Conservation (phyloP, 1,284 basidiomycete species). For the Erythrobasidium hasegawianum region DNA sequence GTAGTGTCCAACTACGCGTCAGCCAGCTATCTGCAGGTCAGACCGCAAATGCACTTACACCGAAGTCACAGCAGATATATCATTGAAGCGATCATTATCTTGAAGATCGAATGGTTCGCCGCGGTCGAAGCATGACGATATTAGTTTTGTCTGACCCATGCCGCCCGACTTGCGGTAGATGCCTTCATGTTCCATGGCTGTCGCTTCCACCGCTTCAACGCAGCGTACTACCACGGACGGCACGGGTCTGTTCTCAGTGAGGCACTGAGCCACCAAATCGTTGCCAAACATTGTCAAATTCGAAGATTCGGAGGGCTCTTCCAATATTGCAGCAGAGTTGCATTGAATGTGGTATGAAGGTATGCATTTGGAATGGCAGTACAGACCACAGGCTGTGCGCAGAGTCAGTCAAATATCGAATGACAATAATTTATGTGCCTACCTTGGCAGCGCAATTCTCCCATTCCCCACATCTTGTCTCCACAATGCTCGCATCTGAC, state of each 20-base stretch:
- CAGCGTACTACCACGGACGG: constrained; percentile 93
- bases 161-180: constrained; percentile 64
- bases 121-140: constrained; percentile 91
- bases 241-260: constrained; percentile 54
- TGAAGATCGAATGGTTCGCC: constrained; percentile 90
- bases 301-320: constrained; percentile 36
- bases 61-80: constrained; percentile 92
- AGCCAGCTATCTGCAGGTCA: too few relatives aligned
- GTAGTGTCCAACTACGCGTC: too few relatives aligned
- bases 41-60: constrained; percentile 57
- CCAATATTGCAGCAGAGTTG: constrained; percentile 34
- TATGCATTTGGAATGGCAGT: constrained; percentile 53
- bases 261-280: constrained; percentile 42
- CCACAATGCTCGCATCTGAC: constrained; percentile 90
- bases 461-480: constrained; percentile 98
- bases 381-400: constrained; percentile 51
- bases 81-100: constrained; percentile 87
- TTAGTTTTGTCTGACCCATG: constrained; percentile 81
- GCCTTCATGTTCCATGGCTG: constrained; percentile 58
- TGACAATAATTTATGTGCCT: constrained; percentile 41
- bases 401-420: too few relatives aligned
- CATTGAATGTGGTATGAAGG: constrained; percentile 50
- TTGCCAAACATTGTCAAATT: constrained; percentile 41
- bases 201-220: constrained; percentile 80
- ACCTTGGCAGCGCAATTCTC: constrained; percentile 79